Evolutionary conservation across 345 rosid species (phyloP), one percentile per base, ranked within the genome.

Genomic region (Bruguiera parviflora): DNA sequence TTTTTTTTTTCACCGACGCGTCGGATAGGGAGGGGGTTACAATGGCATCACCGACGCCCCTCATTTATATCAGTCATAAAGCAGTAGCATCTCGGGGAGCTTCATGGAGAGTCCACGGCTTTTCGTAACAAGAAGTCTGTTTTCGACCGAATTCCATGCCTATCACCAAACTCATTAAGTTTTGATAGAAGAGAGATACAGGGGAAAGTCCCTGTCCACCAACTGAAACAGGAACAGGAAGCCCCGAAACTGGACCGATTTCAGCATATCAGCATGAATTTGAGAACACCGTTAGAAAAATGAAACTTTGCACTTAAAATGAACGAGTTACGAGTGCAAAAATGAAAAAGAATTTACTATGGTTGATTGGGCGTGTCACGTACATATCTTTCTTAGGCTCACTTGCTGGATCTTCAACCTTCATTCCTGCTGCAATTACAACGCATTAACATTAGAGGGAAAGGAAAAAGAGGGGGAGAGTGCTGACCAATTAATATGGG

Each of bases 101-200:
- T 81, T 90, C 99, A 65, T 27, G 28, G 28, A 95, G 21, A 92
- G 92, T 29, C 97, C 99, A 0, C 96, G 96, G 62, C 92, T 88
- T 72, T 95, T 95, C 99, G 92, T 95, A 35, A 96, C 99, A 15
- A 90, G 96, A 19, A 95, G 85, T 43, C 96, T 84, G 78, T 95
- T 92, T 79, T 95, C 99, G 9, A 95, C 99, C 89, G 88, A 64
- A 95, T 75, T 2, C 97, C 96, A 53, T 90, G 96, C 68, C 70
- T 88, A 8, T 98, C 96, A 47, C 96, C 99, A 3, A 88, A 83
- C 58, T 82, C 84, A 75, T 95, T 90, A 53, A 90, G 87, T 77
- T 83, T 76, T 1, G 92, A 53, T 29, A 92, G 91, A 58, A 92
- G 87, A 92, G 87, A 15, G 91, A 77, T 52, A 91, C 98, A 8